Evolutionary conservation across 2,329 filamentous ascomycete species (phyloP), one percentile per base, ranked within the genome.

Genomic region (Cladophialophora yegresii): DNA sequence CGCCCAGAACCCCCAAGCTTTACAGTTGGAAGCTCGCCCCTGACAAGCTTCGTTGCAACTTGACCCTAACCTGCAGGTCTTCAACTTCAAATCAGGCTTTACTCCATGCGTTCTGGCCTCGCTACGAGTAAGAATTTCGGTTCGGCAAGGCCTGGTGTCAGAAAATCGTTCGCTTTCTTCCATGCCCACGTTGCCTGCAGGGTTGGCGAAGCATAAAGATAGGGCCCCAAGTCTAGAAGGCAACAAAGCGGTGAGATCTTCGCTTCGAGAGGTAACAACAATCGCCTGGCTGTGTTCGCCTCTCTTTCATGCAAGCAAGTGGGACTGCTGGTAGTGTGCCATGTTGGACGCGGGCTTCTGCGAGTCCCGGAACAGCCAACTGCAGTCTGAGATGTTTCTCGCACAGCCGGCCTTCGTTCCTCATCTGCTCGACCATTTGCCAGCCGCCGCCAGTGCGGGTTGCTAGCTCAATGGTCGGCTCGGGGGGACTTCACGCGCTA

Each of bases 201-300:
- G 53, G 60, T 53, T 58, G 30, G 33, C 40, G 33, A 30, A n/a
- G 12, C 33, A 23, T 36, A 10, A 26, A 20, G 30, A 49, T 28
- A 51, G 9, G 45, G 23, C 23, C 33, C 54, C 45, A 36, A 33
- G 33, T 60, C 56, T 60, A 50, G 28, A 58, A 51, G 36, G 16
- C 16, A 9, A 33, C 50, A 30, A 58, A 47, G 54, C 54, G 58
- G 55, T 58, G 58, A 58, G 53, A 54, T 53, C 43, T 28, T 58
- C 58, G 53, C n/a, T 43, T 47, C 23, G 28, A 54, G 26, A 10
- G n/a, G 26, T 33, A 54, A 33, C 50, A 12, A 54, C 20, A 33
- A 12, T 54, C 51, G 28, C 51, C 51, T 54, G 26, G 36, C 36
- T 43, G 36, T 43, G 5, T 43, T 43, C 36, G 36, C 36, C 36